These are phyloP conservation scores for Coccomyxa sp. DNA, from an alignment of 139 green algal genomes.

Conservation along the genomic window DNA sequence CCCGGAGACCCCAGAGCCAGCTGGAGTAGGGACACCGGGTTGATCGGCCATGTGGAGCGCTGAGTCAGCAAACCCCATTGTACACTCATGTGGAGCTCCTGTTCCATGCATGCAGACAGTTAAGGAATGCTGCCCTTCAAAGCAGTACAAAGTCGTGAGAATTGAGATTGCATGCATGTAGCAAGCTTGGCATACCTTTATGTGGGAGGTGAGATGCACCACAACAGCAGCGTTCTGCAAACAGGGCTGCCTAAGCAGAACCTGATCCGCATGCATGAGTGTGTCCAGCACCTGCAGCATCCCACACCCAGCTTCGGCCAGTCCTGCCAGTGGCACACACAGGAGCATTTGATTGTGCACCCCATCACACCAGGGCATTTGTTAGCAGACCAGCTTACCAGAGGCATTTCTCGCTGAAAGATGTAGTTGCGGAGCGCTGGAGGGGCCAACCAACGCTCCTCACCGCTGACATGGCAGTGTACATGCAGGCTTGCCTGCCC, in stretches of 20 bases:
- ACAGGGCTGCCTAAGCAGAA: slow-evolving; percentile 39
- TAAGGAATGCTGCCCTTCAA: too few relatives aligned
- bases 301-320: neutral
- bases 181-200: slow-evolving; percentile 31
- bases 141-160: too few relatives aligned
- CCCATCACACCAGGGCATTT: neutral
- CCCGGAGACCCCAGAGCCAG: too few relatives aligned
- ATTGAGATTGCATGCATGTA: too few relatives aligned
- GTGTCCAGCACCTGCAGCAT: slow-evolving; percentile 69
- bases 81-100: too few relatives aligned
- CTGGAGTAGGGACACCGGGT: too few relatives aligned
- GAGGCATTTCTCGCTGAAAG: slow-evolving; percentile 84
- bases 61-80: too few relatives aligned
- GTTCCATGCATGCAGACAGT: too few relatives aligned
- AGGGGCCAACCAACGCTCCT: slow-evolving; percentile 77
- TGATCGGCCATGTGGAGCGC: too few relatives aligned
- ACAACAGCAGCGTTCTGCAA: slow-evolving; percentile 55
- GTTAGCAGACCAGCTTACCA: slow-evolving; percentile 40
- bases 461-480: slow-evolving; percentile 86
- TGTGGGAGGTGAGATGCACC: slow-evolving; percentile 67
- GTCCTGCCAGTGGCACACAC: neutral
- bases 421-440: slow-evolving; percentile 81
- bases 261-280: slow-evolving; percentile 64
- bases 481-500: slow-evolving; percentile 63
- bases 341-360: neutral